These are phyloP conservation scores for Blastobotrys elegans DNA, from an alignment of 1,139 yeast genomes.

Conservation along the genomic window DNA sequence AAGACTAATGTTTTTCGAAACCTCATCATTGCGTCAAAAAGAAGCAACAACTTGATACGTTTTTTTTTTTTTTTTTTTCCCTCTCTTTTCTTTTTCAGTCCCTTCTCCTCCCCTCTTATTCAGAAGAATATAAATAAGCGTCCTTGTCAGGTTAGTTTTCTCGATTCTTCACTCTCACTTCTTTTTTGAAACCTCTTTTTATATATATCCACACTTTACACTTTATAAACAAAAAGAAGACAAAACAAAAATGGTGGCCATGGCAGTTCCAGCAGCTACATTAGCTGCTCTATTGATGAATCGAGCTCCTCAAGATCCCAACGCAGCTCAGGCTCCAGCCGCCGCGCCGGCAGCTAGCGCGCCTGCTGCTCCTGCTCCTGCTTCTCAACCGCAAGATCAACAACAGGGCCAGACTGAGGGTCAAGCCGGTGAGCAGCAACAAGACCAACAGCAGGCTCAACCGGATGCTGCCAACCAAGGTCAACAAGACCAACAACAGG, in stretches of 20 bases:
- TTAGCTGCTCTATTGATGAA: neutral
- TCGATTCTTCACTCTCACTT: neutral
- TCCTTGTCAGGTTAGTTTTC: neutral
- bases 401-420: neutral
- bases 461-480: neutral
- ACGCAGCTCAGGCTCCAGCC: neutral
- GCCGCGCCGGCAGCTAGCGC: neutral
- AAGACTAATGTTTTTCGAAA: too few species aligned
- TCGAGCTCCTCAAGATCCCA: neutral
- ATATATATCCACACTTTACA: too few species aligned
- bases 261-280: conserved; percentile 2
- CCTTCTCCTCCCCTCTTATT: too few species aligned
- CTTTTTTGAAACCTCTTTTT: neutral
- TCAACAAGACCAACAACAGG: neutral
- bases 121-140: neutral
- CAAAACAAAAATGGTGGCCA: neutral
- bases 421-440: too few species aligned
- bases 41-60: too few species aligned
- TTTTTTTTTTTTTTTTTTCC: too few species aligned
- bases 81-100: too few species aligned
- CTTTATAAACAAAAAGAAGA: neutral
- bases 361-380: neutral
- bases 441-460: neutral
- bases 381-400: neutral
- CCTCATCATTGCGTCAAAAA: too few species aligned